phyloP scores from a whole-genome alignment of 2,329 filamentous ascomycete species.

The Endoconidiophora laricicola region DNA sequence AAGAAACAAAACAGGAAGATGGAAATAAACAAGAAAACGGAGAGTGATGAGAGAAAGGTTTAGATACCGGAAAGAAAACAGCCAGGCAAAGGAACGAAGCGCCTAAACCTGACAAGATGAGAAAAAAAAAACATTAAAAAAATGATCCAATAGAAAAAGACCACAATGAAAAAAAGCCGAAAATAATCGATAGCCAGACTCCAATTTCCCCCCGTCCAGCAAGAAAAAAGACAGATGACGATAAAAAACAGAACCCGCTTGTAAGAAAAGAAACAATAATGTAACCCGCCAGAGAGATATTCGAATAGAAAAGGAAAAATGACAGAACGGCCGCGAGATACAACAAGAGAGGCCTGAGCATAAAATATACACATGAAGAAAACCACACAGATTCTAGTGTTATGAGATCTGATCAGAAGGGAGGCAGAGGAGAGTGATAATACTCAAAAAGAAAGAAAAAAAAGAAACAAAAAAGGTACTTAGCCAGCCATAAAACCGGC shows the following conservation, averaged over 20 bases:
- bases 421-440: not conserved
- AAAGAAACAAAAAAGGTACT: not conserved
- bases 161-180: not conserved
- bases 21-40: not conserved
- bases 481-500: not conserved
- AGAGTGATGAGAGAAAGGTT: not conserved
- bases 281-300: not conserved
- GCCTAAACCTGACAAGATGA: not conserved
- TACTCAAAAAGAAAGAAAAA: not conserved
- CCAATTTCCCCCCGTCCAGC: too few relatives aligned
- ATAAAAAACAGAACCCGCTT: not conserved
- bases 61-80: not conserved
- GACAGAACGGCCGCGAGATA: not conserved
- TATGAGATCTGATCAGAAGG: not conserved
- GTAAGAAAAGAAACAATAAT: not conserved
- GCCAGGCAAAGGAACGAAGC: not conserved
- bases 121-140: not conserved
- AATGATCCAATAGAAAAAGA: not conserved
- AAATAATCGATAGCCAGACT: not conserved
- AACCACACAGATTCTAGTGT: too few relatives aligned
- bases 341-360: not conserved
- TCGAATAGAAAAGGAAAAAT: constrained; percentile 1
- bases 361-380: too few relatives aligned
- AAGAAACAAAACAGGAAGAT: not conserved
- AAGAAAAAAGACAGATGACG: not conserved